These are phyloP conservation scores for Orobanche coerulescens DNA, from an alignment of 257 asterid species.

Conservation along the genomic window DNA sequence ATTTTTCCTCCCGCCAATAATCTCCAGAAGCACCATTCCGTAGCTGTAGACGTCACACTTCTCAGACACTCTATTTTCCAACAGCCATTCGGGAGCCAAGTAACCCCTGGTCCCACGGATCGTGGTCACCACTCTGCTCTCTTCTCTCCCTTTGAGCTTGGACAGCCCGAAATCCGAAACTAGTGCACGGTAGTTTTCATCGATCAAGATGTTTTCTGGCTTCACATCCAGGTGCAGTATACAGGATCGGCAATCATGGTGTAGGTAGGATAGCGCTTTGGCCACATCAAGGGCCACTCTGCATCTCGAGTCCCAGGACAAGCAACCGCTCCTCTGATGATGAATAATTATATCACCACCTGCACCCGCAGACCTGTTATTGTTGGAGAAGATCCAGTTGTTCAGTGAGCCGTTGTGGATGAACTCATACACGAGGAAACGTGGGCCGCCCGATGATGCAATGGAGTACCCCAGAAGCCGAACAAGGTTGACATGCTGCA, in stretches of 20 bases:
- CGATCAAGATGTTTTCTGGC: constrained; percentile 65
- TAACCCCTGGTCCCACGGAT: constrained; percentile 76
- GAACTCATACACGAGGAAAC: constrained; percentile 53
- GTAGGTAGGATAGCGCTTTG: constrained; percentile 56
- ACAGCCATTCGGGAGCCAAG: constrained; percentile 79
- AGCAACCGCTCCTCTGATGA: constrained; percentile 40
- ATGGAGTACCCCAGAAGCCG: constrained; percentile 61
- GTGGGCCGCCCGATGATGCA: constrained; percentile 34
- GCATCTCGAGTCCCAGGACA: constrained; percentile 58
- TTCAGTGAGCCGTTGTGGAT: constrained; percentile 55
- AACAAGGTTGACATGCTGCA: constrained; percentile 74
- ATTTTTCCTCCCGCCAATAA: constrained; percentile 58
- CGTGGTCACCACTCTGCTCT: constrained; percentile 51
- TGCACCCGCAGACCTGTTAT: not conserved
- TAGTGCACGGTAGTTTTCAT: constrained; percentile 39
- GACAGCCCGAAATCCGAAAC: constrained; percentile 70
- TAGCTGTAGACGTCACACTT: constrained; percentile 67
- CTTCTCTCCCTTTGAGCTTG: constrained; percentile 64
- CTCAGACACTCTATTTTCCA: constrained; percentile 64
- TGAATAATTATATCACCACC: too few species aligned
- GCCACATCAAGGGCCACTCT: constrained; percentile 61
- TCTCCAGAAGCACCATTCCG: constrained; percentile 68
- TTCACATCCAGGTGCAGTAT: constrained; percentile 67
- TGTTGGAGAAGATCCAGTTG: constrained; percentile 52
- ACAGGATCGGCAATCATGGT: constrained; percentile 74